Percentiles rank a stretch among this genome's conserved stretches.
Evolutionary conservation across 1,284 basidiomycete species (phyloP).

Genomic region (Chalciporus piperatoides): DNA sequence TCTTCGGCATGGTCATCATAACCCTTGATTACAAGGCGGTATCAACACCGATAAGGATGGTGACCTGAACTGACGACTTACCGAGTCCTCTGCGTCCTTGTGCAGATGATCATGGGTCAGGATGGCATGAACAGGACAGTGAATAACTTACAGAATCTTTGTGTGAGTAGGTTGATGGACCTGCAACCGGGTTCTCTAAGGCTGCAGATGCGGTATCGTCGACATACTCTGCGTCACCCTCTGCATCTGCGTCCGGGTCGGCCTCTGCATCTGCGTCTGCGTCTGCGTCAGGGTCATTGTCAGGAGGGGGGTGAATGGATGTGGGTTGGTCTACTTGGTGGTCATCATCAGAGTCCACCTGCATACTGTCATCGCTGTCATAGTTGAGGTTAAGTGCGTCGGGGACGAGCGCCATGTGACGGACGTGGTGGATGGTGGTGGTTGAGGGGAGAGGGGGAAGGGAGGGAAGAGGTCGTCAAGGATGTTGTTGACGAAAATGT

Average conservation of each 20-base stretch:
- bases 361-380: constrained; percentile 42
- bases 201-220: constrained; percentile 29
- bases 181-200: constrained; percentile 33
- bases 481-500: constrained; percentile 62
- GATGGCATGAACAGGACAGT: background rate
- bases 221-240: constrained; percentile 39
- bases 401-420: constrained; percentile 35
- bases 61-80: constrained; percentile 36
- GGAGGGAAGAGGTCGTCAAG: constrained; percentile 51
- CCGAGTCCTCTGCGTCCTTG: constrained; percentile 67
- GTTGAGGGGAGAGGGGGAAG: constrained; percentile 32
- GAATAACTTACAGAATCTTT: constrained; percentile 27
- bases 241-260: constrained; percentile 34
- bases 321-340: constrained; percentile 19
- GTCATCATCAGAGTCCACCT: constrained; percentile 47
- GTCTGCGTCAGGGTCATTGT: constrained; percentile 37
- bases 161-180: constrained; percentile 29
- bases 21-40: constrained; percentile 44
- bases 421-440: constrained; percentile 31
- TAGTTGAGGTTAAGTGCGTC: constrained; percentile 37
- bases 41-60: constrained; percentile 22
- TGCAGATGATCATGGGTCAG: constrained; percentile 15
- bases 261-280: constrained; percentile 28
- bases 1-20: constrained; percentile 61
- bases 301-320: constrained; percentile 24